Base-by-base conservation (phyloP, 139 green algal species). In the Micractinium sp. region DNA sequence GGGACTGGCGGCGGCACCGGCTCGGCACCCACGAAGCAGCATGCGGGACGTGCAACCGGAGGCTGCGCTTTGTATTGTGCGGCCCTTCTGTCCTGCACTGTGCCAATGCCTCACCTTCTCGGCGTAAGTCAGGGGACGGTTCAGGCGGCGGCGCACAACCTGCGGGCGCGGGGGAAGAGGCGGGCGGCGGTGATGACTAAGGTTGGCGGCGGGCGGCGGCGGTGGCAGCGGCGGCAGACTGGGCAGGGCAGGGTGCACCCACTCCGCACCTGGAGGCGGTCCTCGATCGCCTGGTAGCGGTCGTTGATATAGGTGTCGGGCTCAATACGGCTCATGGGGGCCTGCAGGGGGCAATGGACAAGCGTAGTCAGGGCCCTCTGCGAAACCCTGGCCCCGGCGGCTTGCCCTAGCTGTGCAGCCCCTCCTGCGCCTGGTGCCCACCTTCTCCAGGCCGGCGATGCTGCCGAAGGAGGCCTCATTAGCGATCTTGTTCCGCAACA, bases 241-340 rank as follows among this genome's bases (percentile, higher is more conserved):
- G 25, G 61, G 78, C 86, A 61, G 19, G 3, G 1, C 27, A 12
- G 15, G n/a, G 39, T 19, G 14, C 15, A 33, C 25, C 41, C 2
- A 60, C 29, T 39, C 73, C 91, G 76, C 83, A 98, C 96, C 90
- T 86, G 73, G 0, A 98, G 93, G 27, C 95, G 88, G 39, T 98
- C 93, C 88, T 97, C 96, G 36, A 99, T 98, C 0, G 92, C 90
- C n/a, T 93, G 89, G 91, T 99, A 99, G n/a, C 97, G 94, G 47
- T 98, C 95, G 85, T 98, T 98, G 56, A 99, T 88, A 74, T 90
- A 95, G 85, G 97, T 91, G 22, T 94, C 90, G 5, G 90, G 89
- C 93, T 99, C 97, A 2, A 97, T 91, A 31, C 93, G 90, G 89
- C 93, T 97, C 94, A 99, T 95, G 33, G 97, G 93, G 29, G 95